A percentile compares a stretch with the other conserved stretches of the same genome.
phyloP scores from a whole-genome alignment of 495 filamentous ascomycete genomes.

The Daldinia decipiens region DNA sequence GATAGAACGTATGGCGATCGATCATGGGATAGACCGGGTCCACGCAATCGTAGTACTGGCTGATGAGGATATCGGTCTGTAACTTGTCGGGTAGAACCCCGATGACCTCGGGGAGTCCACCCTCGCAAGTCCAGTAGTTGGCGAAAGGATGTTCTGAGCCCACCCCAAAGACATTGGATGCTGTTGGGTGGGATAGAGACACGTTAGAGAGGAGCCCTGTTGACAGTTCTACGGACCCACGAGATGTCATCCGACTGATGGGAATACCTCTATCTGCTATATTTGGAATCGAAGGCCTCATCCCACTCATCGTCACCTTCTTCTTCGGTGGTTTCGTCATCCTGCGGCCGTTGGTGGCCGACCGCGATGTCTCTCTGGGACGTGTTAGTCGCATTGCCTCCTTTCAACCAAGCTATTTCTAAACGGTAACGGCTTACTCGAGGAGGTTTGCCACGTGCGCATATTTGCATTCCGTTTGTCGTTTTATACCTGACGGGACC shows the following conservation, averaged over 20 bases:
- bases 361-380: constrained; percentile 59
- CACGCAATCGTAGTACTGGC: constrained; percentile 76
- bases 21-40: constrained; percentile 81
- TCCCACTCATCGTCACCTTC: constrained; percentile 47
- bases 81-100: constrained; percentile 73
- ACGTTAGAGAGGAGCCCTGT: constrained; percentile 73
- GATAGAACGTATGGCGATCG: constrained; percentile 70
- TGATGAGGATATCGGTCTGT: constrained; percentile 75
- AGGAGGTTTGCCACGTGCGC: constrained; percentile 73
- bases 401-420: not conserved
- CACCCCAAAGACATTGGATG: constrained; percentile 75
- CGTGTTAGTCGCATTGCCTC: constrained; percentile 11
- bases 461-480: constrained; percentile 74
- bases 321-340: constrained; percentile 69
- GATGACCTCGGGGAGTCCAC: constrained; percentile 75
- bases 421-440: constrained; percentile 59
- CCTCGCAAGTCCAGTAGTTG: constrained; percentile 81
- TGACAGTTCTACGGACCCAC: constrained; percentile 59
- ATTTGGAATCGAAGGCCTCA: constrained; percentile 55
- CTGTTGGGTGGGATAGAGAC: constrained; percentile 68
- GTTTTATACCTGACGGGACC: constrained; percentile 64
- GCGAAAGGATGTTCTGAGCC: constrained; percentile 73
- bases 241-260: constrained; percentile 47
- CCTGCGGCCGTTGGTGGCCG: constrained; percentile 60
- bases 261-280: constrained; percentile 58